Evolutionary conservation across 2,329 filamentous ascomycete species (phyloP), one percentile per base, ranked within the genome.

Genomic region (Aspergillus flavus): DNA sequence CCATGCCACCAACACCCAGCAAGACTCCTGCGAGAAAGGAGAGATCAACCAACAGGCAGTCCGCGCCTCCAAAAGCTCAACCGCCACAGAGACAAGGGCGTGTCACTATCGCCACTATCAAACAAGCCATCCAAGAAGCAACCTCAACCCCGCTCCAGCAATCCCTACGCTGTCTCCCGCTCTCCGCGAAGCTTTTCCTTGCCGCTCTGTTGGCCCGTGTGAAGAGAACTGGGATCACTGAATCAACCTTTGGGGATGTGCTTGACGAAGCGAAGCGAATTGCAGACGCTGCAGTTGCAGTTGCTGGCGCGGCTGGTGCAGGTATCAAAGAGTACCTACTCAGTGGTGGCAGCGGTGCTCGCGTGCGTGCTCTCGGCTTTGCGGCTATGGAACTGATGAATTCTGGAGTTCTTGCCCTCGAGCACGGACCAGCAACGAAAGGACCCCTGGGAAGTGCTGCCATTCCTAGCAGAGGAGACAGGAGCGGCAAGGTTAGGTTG

Each of bases 31-130:
- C 75, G 11, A 74, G 77, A 23, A 69, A 65, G 56, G 66, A 70
- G 52, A 65, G 71, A 67, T 53, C 59, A 60, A 60, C n/a, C 52
- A 66, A 57, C 64, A 63, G 62, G 59, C 58, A 45, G 59, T 54
- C 21, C 59, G 34, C n/a, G 14, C 26, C 9, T 1, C 53, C 54
- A 54, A 64, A 32, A 57, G 52, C 28, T 52, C 64, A 60, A 50
- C 70, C 45, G 52, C 54, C 39, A 43, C 64, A 21, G 59, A 69
- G 59, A 73, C 73, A 75, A 61, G 54, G 76, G 41, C 86, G 89
- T 58, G 95, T 99, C 46, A 97, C 93, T 1, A 97, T 98, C 72
- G 89, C 91, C 58, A 97, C 93, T 4, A 91, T 98, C 76, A 96
- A 96, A 78, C 89, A 92, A 73, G 95, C 95, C 41, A 98, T 99